Percentiles rank a stretch among this genome's conserved stretches.
These are phyloP conservation scores for Ganoderma boninense DNA, from an alignment of 1,284 basidiomycete genomes.

Conservation along the genomic window DNA sequence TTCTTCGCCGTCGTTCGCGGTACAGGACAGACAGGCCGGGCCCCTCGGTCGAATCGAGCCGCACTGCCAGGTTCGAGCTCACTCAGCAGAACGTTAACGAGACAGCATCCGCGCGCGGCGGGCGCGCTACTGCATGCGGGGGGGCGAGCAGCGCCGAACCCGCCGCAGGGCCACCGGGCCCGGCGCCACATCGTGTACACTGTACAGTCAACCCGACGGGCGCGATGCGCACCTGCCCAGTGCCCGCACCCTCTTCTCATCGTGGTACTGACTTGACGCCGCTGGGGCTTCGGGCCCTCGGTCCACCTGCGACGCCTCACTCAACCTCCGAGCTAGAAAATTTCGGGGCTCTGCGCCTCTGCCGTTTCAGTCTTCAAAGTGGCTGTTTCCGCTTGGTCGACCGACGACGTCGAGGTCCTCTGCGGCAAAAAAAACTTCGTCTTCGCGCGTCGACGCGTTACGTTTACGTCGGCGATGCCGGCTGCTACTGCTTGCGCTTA, in stretches of 20 bases:
- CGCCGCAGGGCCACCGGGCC: not conserved
- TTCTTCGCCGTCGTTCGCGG: not conserved
- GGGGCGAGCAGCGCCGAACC: not conserved
- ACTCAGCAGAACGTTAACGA: no score
- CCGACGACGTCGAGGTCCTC: not conserved
- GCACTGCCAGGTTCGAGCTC: not conserved
- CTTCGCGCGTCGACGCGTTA: not conserved
- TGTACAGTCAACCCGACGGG: not conserved
- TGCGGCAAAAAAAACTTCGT: not conserved
- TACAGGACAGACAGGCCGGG: not conserved
- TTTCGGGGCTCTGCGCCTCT: not conserved
- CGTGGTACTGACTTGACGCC: not conserved
- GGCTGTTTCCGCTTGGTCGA: not conserved
- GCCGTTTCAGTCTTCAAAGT: not conserved
- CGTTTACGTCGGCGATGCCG: no score
- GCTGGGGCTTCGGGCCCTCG: no score
- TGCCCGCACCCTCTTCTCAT: not conserved
- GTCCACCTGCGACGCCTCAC: not conserved
- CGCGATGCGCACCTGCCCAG: not conserved
- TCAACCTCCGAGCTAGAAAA: not conserved
- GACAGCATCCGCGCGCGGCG: not conserved
- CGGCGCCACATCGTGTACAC: no score
- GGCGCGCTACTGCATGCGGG: no score
- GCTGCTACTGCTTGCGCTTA: no score
- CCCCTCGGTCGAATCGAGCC: not conserved